Evolutionary conservation across 2,329 filamentous ascomycete genomes (phyloP).

Genomic region (Huntiella omanensis): DNA sequence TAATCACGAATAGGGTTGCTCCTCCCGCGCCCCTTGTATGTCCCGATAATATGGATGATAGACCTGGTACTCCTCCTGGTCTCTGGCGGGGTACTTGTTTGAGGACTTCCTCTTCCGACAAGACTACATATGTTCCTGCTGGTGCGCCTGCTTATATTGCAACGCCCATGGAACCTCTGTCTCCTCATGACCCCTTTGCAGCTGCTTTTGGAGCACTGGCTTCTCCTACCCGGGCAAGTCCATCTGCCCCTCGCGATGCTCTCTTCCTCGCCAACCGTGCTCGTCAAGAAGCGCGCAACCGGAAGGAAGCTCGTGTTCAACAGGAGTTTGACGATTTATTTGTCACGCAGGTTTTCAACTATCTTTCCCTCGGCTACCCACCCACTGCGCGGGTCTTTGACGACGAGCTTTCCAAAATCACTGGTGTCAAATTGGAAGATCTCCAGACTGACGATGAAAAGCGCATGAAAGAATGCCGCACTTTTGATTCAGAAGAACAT

Average conservation of each 20-base stretch:
- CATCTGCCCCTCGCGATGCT: background rate
- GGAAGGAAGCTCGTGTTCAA: slow-evolving; percentile 31
- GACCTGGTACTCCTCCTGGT: slow-evolving; percentile 21
- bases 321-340: slow-evolving; percentile 67
- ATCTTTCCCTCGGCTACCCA: slow-evolving; percentile 81
- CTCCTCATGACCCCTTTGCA: slow-evolving; percentile 22
- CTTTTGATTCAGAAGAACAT: slow-evolving; percentile 30
- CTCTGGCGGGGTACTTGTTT: slow-evolving; percentile 64
- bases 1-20: background rate
- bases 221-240: background rate
- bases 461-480: slow-evolving; percentile 49
- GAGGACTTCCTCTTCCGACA: slow-evolving; percentile 7
- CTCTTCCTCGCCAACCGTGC: slow-evolving; percentile 1
- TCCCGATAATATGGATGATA: background rate
- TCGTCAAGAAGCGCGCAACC: slow-evolving; percentile 19
- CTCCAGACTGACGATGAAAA: slow-evolving; percentile 52
- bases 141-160: slow-evolving; percentile 8
- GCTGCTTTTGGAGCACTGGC: slow-evolving; percentile 18
- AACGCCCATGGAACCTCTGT: slow-evolving; percentile 7
- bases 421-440: slow-evolving; percentile 46
- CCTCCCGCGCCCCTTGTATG: background rate
- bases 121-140: slow-evolving; percentile 7
- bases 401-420: slow-evolving; percentile 67
- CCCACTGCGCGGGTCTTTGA: slow-evolving; percentile 70
- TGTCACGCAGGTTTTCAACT: slow-evolving; percentile 93